Evolutionary conservation across 2,329 filamentous ascomycete genomes (phyloP).

Genomic region (Fusarium agapanthi): DNA sequence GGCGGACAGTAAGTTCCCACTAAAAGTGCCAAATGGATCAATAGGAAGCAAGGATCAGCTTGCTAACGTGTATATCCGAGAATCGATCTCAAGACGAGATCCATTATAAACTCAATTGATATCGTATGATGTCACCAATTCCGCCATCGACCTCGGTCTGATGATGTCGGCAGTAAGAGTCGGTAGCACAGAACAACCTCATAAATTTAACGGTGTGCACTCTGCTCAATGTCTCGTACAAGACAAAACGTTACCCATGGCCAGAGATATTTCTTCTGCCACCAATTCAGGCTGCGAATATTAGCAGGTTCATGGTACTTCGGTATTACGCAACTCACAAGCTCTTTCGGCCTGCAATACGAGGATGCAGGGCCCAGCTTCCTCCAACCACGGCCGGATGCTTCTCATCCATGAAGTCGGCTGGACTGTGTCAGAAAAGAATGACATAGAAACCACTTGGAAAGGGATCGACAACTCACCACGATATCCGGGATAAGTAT

Average conservation of each 20-base stretch:
- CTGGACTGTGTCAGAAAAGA: background rate
- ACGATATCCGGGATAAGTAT: conserved; percentile 29
- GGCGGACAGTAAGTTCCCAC: conserved; percentile 15
- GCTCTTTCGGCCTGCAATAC: conserved; percentile 15
- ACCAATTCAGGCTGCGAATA: conserved; percentile 18
- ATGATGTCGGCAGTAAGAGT: conserved; percentile 3
- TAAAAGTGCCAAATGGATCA: background rate
- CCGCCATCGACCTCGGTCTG: conserved; percentile 4
- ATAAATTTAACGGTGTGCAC: background rate
- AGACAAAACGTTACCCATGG: conserved; percentile 28
- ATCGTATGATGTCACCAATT: conserved; percentile 31
- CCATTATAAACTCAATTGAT: conserved; percentile 17
- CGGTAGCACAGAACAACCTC: background rate
- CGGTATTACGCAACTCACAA: conserved; percentile 6
- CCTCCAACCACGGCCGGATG: conserved; percentile 18
- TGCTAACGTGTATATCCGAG: conserved; percentile 17
- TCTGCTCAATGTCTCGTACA: background rate
- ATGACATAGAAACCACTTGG: accelerated
- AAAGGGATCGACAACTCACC: background rate
- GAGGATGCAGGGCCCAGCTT: conserved; percentile 25
- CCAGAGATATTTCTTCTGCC: conserved; percentile 29
- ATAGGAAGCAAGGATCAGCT: background rate
- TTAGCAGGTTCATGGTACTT: background rate
- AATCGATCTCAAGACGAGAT: background rate
- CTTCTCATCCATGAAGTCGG: conserved; percentile 30